Conservation (phyloP, 2,329 filamentous ascomycete species). For the Mycosphaerelloides madeirae region DNA sequence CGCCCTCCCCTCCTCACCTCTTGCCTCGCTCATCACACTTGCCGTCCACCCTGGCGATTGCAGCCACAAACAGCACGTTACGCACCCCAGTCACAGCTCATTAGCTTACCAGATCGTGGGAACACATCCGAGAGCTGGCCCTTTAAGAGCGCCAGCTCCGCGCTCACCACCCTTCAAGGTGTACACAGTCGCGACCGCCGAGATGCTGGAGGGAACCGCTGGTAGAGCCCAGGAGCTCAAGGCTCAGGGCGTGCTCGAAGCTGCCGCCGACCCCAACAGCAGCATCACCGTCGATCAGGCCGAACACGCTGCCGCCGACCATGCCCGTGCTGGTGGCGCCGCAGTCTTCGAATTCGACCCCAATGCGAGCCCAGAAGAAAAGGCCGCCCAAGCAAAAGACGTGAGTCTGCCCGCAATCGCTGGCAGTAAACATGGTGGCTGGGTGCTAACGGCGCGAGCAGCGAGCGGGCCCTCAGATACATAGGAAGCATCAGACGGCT, state of each 20-base stretch:
- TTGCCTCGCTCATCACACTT: no score
- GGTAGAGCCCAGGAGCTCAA: conserved; percentile 60
- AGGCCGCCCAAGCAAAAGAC: conserved; percentile 70
- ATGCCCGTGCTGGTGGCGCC: conserved; percentile 73
- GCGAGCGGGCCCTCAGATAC: conserved; percentile 21
- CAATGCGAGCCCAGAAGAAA: conserved; percentile 75
- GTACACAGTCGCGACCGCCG: conserved; percentile 21
- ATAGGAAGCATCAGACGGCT: conserved; percentile 57
- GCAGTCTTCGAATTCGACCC: conserved; percentile 83
- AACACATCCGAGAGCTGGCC: no score
- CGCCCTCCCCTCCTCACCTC: no score
- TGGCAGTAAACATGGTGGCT: background rate
- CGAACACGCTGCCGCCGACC: conserved; percentile 67
- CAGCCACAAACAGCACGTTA: no score
- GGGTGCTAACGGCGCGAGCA: conserved; percentile 17
- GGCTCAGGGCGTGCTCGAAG: conserved; percentile 73
- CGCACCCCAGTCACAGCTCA: no score
- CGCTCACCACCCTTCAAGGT: conserved; percentile 1
- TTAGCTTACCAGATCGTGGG: no score
- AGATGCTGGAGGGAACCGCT: conserved; percentile 29
- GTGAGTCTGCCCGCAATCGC: conserved; percentile 42
- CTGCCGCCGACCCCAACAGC: conserved; percentile 66
- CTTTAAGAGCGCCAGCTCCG: background rate
- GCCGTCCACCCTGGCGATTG: no score
- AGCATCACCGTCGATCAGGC: conserved; percentile 64